Evolutionary conservation across 345 rosid genomes (phyloP), one percentile per base, ranked within the genome.

Genomic region (Turritis glabra): DNA sequence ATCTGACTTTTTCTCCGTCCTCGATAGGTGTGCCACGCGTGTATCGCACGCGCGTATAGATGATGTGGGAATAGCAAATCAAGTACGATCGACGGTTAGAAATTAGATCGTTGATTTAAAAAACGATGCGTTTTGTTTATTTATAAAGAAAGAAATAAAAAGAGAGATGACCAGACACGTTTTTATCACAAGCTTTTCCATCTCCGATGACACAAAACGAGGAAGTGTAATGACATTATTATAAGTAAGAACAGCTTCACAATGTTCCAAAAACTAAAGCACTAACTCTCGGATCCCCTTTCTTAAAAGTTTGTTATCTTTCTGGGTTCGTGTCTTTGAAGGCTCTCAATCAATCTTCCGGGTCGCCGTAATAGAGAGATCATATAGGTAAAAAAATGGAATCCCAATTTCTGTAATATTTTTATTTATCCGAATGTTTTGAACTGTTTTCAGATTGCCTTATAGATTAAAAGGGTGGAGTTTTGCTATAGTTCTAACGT

Each of bases 81-180:
- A 17, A 71, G 56, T 70, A 46, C 60, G 63, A 63, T 64, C 40
- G 11, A 64, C 71, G 72, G 77, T 64, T n/a, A 53, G 5, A 37
- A 18, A 57, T 48, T 25, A 25, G 69, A 43, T 55, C 29, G 71
- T 7, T 69, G 12, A 55, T 5, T 15, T n/a, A n/a, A 3, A 46
- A 40, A 38, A 52, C 73, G 61, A 15, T 33, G 44, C 61, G 68
- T 72, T 79, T 65, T 76, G 73, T 78, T 55, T 68, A n/a, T 57
- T 71, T 51, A 72, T 66, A 51, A 17, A 5, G 78, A 80, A 44
- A 44, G 7, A 55, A 57, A 29, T 14, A 75, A 40, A 3, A 33
- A 46, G 29, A 68, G 84, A 80, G 84, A 82, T 79, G 82, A 86
- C 92, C 97, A 82, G 87, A 85, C 88, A 88, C 79, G 86, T 74